Evolutionary conservation across 371 early-diverging fungal genomes (phyloP).

Genomic region (Parasitella parasitica): DNA sequence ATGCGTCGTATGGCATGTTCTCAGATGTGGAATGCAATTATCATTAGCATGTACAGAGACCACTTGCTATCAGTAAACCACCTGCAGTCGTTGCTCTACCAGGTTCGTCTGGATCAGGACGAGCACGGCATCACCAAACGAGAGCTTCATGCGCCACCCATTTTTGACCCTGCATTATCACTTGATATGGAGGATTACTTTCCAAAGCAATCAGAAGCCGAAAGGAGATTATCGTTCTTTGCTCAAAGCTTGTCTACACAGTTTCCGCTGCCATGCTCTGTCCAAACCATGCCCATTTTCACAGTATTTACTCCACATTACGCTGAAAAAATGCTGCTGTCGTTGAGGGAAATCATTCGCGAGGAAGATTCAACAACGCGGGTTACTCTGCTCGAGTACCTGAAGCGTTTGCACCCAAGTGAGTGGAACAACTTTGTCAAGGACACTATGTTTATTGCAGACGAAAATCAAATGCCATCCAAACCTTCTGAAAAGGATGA

Average conservation of each 20-base stretch:
- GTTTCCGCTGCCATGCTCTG: constrained; percentile 79
- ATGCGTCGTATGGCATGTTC: constrained; percentile 78
- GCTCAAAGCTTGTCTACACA: constrained; percentile 84
- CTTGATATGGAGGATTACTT: constrained; percentile 67
- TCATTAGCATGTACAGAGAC: constrained; percentile 86
- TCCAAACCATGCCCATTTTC: constrained; percentile 83
- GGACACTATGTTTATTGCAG: constrained; percentile 82
- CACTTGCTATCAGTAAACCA: constrained; percentile 78
- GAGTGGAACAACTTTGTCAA: constrained; percentile 93
- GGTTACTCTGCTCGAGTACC: constrained; percentile 82
- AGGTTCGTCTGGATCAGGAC: constrained; percentile 53
- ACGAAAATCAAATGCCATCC: constrained; percentile 45
- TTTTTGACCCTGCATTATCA: constrained; percentile 70
- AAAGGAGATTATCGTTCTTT: constrained; percentile 85
- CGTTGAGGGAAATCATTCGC: constrained; percentile 81
- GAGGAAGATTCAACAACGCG: constrained; percentile 83
- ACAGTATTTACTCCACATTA: constrained; percentile 93
- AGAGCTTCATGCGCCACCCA: constrained; percentile 73
- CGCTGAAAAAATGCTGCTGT: constrained; percentile 84
- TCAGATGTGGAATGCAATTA: constrained; percentile 88
- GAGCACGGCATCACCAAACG: constrained; percentile 24
- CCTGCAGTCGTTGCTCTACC: constrained; percentile 75
- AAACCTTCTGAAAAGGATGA: constrained; percentile 65
- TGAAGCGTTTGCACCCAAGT: constrained; percentile 78
- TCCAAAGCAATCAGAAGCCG: constrained; percentile 77